Evolutionary conservation across 352 stramenopile genomes (phyloP).

Genomic region (Blastocystis sp.): DNA sequence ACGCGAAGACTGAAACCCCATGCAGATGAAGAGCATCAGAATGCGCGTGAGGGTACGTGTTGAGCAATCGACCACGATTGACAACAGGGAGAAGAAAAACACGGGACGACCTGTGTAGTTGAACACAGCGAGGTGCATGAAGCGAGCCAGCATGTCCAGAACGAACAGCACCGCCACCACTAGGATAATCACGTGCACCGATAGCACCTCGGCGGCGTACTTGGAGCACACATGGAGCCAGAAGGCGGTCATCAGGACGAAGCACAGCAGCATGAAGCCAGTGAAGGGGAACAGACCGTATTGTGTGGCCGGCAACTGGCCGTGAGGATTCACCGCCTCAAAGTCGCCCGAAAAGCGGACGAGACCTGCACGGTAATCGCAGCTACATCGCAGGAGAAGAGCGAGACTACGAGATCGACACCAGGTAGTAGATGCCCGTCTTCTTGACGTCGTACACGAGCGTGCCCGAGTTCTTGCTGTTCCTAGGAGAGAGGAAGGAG

Average conservation of each 20-base stretch:
- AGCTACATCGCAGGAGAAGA: neutral
- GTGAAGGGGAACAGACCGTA: conserved; percentile 30
- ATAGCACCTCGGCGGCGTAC: conserved; percentile 11
- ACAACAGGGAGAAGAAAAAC: neutral
- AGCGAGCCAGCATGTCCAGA: neutral
- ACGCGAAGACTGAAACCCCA: neutral
- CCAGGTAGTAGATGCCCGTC: neutral
- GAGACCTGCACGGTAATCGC: neutral
- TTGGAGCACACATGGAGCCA: neutral
- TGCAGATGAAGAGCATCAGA: conserved; percentile 22
- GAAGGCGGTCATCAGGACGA: neutral
- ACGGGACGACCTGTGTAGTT: neutral
- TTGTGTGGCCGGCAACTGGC: neutral
- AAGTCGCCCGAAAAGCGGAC: neutral
- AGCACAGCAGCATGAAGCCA: neutral
- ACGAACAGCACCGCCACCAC: neutral
- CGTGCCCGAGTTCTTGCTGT: neutral
- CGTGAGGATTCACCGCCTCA: conserved; percentile 11
- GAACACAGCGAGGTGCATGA: neutral
- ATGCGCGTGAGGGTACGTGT: conserved; percentile 24
- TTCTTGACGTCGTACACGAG: neutral
- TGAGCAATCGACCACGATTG: neutral
- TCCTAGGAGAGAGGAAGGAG: neutral
- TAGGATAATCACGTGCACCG: conserved; percentile 22
- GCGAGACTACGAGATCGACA: neutral